Evolutionary conservation across 345 rosid species (phyloP), one percentile per base, ranked within the genome.

Genomic region (Sisymbrium irio): DNA sequence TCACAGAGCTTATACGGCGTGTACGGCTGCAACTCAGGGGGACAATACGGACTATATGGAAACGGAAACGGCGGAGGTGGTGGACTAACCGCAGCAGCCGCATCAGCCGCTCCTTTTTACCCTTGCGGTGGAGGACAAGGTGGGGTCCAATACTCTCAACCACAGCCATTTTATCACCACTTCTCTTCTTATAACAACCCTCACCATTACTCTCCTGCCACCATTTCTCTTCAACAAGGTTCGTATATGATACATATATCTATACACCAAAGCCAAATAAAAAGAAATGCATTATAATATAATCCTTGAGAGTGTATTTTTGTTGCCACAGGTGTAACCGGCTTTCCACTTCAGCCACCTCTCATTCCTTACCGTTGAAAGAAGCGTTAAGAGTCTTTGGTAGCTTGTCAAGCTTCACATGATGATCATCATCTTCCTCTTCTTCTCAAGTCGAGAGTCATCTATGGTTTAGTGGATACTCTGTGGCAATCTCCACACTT

Each of bases 11-110:
- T 76, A 35, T 76, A 76, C 44, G 75, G 79, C 9, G 5, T 76
- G 42, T 76, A 76, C 64, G 69, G 69, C 15, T 67, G 69, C 47
- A 61, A 50, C 10, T 50, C 61, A 32, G 78, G 57, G 3, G 79
- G 63, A 17, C 79, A 61, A 61, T 75, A 68, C 40, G 79, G 79
- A 51, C 35, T 68, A 6, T 68, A 68, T 59, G 68, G 73, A 18
- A 72, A 72, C 1, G 58, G 77, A 69, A 76, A 76, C 50, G 14
- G 69, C 0, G 40, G 62, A n/a, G 47, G 74, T 30, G 27, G 63
- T 56, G 64, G 74, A 69, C 74, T 76, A 76, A 76, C 79, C 19
- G 75, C 79, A 61, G 74, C 73, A 39, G 65, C 78, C 9, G 74
- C 78, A 59, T 66, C 73, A n/a, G 65, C 78, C 8, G 42, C 79